Evolutionary conservation across 116 monocot genomes (phyloP).

Genomic region (Dioscorea cayenensis): DNA sequence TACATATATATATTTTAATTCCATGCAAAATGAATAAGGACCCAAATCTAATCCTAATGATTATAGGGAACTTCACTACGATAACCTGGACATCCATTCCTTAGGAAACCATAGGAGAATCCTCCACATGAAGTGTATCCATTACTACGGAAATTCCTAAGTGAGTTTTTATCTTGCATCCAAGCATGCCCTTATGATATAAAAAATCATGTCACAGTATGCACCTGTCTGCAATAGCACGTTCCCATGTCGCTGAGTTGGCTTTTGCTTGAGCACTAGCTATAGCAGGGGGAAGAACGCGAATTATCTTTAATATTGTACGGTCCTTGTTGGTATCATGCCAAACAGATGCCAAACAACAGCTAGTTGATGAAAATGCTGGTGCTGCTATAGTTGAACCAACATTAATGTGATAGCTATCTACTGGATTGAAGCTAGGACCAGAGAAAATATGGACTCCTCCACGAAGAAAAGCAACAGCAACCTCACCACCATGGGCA

Average conservation of each 20-base stretch:
- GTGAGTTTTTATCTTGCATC: too few relatives aligned
- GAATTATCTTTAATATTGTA: constrained; percentile 86
- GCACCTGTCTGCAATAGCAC: constrained; percentile 94
- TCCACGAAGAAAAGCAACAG: constrained; percentile 95
- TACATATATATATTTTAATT: too few relatives aligned
- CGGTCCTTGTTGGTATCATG: constrained; percentile 88
- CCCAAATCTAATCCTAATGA: too few relatives aligned
- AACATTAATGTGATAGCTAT: constrained; percentile 90
- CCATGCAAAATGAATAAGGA: too few relatives aligned
- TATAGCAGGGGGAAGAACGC: constrained; percentile 90
- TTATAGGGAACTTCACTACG: too few relatives aligned
- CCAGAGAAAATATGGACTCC: constrained; percentile 96
- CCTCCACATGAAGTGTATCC: too few relatives aligned
- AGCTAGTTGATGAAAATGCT: constrained; percentile 89
- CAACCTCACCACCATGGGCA: constrained; percentile 94
- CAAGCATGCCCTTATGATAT: background rate
- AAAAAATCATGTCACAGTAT: background rate
- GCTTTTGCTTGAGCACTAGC: constrained; percentile 51
- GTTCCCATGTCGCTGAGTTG: constrained; percentile 80
- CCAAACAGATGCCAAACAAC: constrained; percentile 98
- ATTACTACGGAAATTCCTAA: too few relatives aligned
- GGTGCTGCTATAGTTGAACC: constrained; percentile 92
- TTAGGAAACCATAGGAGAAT: too few relatives aligned
- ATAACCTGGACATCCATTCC: too few relatives aligned
- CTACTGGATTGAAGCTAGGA: constrained; percentile 68